Percentiles rank a stretch among this genome's conserved stretches.
Conservation (phyloP, 2,329 filamentous ascomycete species). For the Cordyceps tenuipes region DNA sequence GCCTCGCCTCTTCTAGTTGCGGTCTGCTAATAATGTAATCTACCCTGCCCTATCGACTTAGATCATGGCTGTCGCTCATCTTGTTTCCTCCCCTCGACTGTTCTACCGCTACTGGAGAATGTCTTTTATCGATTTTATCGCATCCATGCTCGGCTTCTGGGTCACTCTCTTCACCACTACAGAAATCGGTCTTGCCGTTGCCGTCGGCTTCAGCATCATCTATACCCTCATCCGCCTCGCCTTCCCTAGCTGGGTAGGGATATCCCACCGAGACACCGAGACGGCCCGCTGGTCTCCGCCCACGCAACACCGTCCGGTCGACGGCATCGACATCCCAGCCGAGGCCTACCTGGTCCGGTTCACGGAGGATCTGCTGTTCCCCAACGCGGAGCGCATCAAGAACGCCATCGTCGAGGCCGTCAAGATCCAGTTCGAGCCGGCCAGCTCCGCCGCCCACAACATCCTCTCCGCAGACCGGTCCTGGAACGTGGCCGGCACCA, state of each 20-base stretch:
- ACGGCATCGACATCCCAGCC: slow-evolving; percentile 26
- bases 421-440: slow-evolving; percentile 31
- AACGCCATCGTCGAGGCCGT: slow-evolving; percentile 40
- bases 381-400: slow-evolving; percentile 48
- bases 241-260: slow-evolving; percentile 36
- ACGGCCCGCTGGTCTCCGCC: slow-evolving; percentile 22
- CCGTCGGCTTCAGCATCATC: slow-evolving; percentile 56
- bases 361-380: slow-evolving; percentile 51
- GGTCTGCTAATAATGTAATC: not conserved
- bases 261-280: slow-evolving; percentile 22
- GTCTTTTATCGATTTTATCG: slow-evolving; percentile 55
- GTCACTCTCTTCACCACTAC: slow-evolving; percentile 53
- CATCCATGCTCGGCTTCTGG: slow-evolving; percentile 56
- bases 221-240: slow-evolving; percentile 52
- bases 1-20: not conserved
- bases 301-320: slow-evolving; percentile 14
- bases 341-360: slow-evolving; percentile 50
- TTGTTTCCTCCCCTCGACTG: slow-evolving; percentile 48
- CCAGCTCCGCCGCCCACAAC: slow-evolving; percentile 32
- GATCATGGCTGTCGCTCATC: slow-evolving; percentile 55
- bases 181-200: slow-evolving; percentile 49
- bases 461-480: slow-evolving; percentile 33
- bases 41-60: slow-evolving; percentile 11
- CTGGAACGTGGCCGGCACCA: slow-evolving; percentile 46
- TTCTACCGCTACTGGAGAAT: slow-evolving; percentile 59